Evolutionary conservation across 352 stramenopile species (phyloP).

Genomic region (Globisporangium acanthophoron): DNA sequence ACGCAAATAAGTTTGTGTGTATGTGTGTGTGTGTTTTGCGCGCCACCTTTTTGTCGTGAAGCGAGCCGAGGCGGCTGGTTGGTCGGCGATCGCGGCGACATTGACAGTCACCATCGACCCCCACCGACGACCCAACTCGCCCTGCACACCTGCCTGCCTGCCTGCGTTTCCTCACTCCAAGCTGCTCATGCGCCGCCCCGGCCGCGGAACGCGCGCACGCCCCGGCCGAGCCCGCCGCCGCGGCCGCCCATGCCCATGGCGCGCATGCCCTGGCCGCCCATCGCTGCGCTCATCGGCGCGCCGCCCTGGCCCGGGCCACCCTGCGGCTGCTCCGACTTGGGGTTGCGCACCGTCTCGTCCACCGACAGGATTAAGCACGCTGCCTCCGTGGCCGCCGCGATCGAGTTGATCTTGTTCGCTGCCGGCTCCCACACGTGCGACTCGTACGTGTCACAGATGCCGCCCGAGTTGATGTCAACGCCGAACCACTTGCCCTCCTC

Average conservation of each 20-base stretch:
- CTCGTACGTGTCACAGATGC: constrained; percentile 97
- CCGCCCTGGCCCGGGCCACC: constrained; percentile 38
- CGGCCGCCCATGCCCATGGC: constrained; percentile 80
- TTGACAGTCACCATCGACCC: not conserved
- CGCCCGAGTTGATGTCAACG: constrained; percentile 96
- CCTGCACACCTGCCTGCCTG: not conserved
- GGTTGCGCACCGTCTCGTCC: constrained; percentile 99
- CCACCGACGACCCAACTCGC: too few relatives aligned
- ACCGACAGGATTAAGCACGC: constrained; percentile 98
- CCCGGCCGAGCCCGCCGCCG: constrained; percentile 68
- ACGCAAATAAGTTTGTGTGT: constrained; percentile 10
- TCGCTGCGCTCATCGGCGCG: constrained; percentile 84
- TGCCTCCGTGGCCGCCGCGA: constrained; percentile 95
- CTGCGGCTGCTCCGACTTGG: constrained; percentile 93
- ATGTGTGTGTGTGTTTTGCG: not conserved
- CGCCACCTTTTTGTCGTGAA: not conserved
- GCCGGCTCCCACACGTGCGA: constrained; percentile 98
- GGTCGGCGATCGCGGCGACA: not conserved
- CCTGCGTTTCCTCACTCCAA: not conserved
- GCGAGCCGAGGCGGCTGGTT: not conserved
- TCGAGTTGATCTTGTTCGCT: constrained; percentile 98
- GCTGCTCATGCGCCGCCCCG: constrained; percentile 65
- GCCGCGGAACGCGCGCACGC: constrained; percentile 72
- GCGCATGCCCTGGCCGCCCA: constrained; percentile 89
- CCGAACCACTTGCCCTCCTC: constrained; percentile 95